Conservation (phyloP, 2,329 filamentous ascomycete genomes). For the Clarireedia hainanense region DNA sequence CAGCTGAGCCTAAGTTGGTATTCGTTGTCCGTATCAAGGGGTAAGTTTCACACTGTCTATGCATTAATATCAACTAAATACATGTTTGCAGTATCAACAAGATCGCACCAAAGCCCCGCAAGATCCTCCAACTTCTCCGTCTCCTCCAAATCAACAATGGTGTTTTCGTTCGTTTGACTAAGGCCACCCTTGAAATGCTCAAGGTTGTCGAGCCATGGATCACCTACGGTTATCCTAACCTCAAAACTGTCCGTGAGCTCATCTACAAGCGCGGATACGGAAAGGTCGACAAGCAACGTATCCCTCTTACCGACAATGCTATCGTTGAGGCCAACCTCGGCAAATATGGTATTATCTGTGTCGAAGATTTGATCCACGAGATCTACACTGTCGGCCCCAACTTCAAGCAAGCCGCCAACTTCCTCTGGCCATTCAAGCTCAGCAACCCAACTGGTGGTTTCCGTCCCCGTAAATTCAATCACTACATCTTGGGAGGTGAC, state of each 20-base stretch:
- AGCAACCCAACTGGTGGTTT: slow-evolving; percentile 97
- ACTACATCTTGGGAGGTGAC: slow-evolving; percentile 66
- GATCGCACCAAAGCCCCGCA: slow-evolving; percentile 99
- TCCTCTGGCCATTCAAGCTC: slow-evolving; percentile 99
- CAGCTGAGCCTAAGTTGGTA: slow-evolving; percentile 90
- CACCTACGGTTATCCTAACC: slow-evolving; percentile 98
- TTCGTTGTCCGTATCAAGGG: slow-evolving; percentile 99
- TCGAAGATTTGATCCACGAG: slow-evolving; percentile 99
- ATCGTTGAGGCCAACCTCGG: slow-evolving; percentile 95
- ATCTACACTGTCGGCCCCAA: slow-evolving; percentile 98
- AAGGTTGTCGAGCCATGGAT: slow-evolving; percentile 99
- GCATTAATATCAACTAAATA: slow-evolving; percentile 4
- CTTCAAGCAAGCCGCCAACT: slow-evolving; percentile 99
- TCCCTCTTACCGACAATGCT: slow-evolving; percentile 93
- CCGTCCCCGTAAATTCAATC: slow-evolving; percentile 78
- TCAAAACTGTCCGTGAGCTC: slow-evolving; percentile 98
- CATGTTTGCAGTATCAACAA: slow-evolving; percentile 79
- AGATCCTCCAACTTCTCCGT: slow-evolving; percentile 98
- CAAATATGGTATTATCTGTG: slow-evolving; percentile 98
- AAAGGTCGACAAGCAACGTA: slow-evolving; percentile 97
- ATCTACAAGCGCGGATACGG: slow-evolving; percentile 99
- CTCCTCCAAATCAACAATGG: slow-evolving; percentile 99
- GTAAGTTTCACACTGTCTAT: slow-evolving; percentile 38
- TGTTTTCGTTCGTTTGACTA: slow-evolving; percentile 95
- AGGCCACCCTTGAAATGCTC: slow-evolving; percentile 95